These are phyloP conservation scores for Neurospora sp. DNA, from an alignment of 2,329 filamentous ascomycete species.

Conservation along the genomic window DNA sequence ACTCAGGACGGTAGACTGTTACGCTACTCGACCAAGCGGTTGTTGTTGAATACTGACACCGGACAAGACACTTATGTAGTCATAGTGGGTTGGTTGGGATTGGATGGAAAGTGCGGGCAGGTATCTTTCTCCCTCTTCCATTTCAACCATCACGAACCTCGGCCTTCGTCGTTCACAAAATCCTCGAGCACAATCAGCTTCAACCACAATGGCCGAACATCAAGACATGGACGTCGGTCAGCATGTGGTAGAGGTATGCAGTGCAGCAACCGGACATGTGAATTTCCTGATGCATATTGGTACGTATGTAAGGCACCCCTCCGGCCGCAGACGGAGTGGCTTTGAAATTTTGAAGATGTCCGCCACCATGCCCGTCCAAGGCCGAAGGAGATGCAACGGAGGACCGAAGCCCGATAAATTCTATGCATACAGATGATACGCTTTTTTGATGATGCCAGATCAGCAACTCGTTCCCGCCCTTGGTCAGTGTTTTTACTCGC, in stretches of 20 bases:
- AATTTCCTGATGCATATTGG: not conserved
- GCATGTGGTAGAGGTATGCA: not conserved
- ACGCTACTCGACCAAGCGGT: not conserved
- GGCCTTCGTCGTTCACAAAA: not conserved
- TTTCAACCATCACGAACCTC: not conserved
- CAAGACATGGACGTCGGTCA: not conserved
- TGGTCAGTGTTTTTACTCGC: not conserved
- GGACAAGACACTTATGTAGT: not conserved
- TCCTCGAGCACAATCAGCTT: not conserved
- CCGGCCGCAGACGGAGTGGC: not conserved
- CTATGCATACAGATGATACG: not conserved
- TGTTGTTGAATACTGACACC: not conserved
- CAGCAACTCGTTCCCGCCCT: not conserved
- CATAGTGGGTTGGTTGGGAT: too few species aligned
- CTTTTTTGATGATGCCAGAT: not conserved
- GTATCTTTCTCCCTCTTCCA: not conserved
- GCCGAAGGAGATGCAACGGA: not conserved
- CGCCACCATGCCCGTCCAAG: not conserved
- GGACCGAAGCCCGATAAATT: not conserved
- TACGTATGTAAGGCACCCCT: not conserved
- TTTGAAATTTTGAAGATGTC: not conserved
- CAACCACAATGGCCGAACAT: not conserved
- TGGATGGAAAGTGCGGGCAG: not conserved
- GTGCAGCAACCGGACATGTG: not conserved
- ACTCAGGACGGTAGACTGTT: not conserved